Evolutionary conservation across 768 basidiomycete species (phyloP), one percentile per base, ranked within the genome.

Genomic region (Boletus subparvulus): DNA sequence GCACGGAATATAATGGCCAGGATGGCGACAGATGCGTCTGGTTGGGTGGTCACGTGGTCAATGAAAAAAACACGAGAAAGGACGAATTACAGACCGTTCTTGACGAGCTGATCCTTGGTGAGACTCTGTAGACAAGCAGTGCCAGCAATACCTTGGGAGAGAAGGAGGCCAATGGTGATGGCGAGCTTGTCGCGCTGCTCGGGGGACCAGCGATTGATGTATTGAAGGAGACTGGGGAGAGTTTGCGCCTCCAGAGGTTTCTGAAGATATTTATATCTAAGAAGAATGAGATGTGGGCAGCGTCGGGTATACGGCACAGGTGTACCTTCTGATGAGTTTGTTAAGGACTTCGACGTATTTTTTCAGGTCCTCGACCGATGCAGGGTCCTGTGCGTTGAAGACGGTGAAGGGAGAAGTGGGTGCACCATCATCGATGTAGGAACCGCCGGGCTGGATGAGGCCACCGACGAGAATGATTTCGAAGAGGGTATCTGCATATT

Each of bases 221-320:
- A 93, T 74, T 98, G 94, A 57, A 99, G 76, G 47, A 98, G 80
- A 44, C 81, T 81, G 4, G 92, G 92, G 14, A 98, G 81, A 52
- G 91, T 82, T 36, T 80, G 82, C 71, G 86, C 88, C 74, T 98
- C 96, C 47, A 99, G 86, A 43, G 96, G 94, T 74, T 89, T 94
- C 75, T 98, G 96, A 65, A 99, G 91, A 81, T 98, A 99, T 75
- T 98, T 98, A 82, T 98, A 98, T 77, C 94, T 96, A 68, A 52
- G 42, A 36, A 36, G 21, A 19, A 47, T 56, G 61, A 62, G 49
- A 19, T 8, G 9, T 26, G 37, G 16, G 16, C 8, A 50, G 35
- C 4, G 45, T 54, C 54, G 47, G 56, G 59, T 56, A 61, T 17
- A 30, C 0, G 21, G 52, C 36, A 41, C 32, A 12, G 35, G 60